Evolutionary conservation across 2,329 filamentous ascomycete genomes (phyloP), one percentile per base, ranked within the genome.

Genomic region (Nothomitra cinnamomea): DNA sequence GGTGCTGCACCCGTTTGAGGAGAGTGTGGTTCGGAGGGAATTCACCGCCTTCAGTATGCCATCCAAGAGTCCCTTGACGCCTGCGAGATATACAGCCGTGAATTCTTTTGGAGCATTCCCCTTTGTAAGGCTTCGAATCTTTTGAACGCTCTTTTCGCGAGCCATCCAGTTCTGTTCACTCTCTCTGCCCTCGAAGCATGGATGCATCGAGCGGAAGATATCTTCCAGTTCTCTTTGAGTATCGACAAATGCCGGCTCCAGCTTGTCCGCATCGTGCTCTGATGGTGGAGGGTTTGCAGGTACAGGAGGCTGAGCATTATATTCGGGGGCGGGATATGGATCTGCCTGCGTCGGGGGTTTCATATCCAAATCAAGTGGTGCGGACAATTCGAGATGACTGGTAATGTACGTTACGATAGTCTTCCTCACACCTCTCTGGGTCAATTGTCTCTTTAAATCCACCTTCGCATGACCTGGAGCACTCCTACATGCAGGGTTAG

Each of bases 141-240:
- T 89, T 6, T 76, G 76, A 38, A 88, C 76, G 62, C 79, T 83
- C 69, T 90, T 85, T 66, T 96, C 90, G 65, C 90, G 78, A 60
- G 83, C 82, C 61, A 86, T 66, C 90, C 90, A 96, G 63, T 96
- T 96, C 56, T 85, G 80, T 64, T 96, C 90, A 0, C 84, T 80
- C 69, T 96, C 90, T 64, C 76, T 87, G 52, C 89, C 89, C 59
- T 95, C 88, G 57, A 95, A 95, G 64, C 77, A 76, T 53, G 75
- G 74, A 32, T 82, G 73, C 86, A 96, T 95, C 32, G 85, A 82
- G 58, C 79, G 80, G 64, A 95, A 81, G 1, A 84, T 80, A 24
- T 94, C 88, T 56, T 95, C 89, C n/a, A 96, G 71, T 63, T 95
- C 88, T 60, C 87, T 78, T 59, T 83, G 75, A 1, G 88, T 90